Percentiles rank a stretch among this genome's conserved stretches.
phyloP scores from a whole-genome alignment of 495 filamentous ascomycete species.

The Aspergillus sparsus region DNA sequence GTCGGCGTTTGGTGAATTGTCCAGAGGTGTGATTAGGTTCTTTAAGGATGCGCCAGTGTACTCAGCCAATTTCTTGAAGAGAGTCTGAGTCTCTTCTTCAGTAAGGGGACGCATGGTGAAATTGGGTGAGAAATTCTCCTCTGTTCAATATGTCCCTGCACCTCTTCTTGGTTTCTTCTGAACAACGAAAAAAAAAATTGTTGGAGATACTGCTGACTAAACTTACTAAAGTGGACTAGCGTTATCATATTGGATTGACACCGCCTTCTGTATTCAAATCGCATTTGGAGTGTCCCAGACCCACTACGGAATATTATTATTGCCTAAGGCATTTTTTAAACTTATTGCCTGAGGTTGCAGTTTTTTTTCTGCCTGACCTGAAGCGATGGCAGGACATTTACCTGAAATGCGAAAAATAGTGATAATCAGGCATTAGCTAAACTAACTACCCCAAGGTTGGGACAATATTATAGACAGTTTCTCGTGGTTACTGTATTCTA shows the following conservation, averaged over 20 bases:
- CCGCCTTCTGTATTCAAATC: not conserved
- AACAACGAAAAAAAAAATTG: not conserved
- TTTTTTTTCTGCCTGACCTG: no score
- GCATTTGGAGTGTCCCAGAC: no score
- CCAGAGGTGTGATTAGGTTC: slow-evolving; percentile 72
- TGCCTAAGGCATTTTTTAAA: no score
- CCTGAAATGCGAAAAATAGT: no score
- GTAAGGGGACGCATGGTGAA: slow-evolving; percentile 69
- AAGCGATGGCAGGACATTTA: no score
- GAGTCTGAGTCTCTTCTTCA: slow-evolving; percentile 67
- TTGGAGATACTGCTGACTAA: not conserved
- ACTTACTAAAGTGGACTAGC: not conserved
- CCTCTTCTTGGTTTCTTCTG: not conserved
- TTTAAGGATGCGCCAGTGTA: slow-evolving; percentile 80
- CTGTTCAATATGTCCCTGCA: not conserved
- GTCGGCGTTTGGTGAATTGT: slow-evolving; percentile 54
- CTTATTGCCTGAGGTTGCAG: no score
- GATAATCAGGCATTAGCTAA: no score
- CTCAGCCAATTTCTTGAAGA: slow-evolving; percentile 82
- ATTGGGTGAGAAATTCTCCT: not conserved
- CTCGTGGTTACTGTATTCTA: no score
- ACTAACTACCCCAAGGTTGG: no score
- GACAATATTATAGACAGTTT: no score
- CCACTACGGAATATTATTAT: no score
- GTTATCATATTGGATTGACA: not conserved